Percentiles rank a stretch among this genome's conserved stretches.
phyloP scores from a whole-genome alignment of 139 green algal species.

The Auxenochlorella pyrenoidosa region DNA sequence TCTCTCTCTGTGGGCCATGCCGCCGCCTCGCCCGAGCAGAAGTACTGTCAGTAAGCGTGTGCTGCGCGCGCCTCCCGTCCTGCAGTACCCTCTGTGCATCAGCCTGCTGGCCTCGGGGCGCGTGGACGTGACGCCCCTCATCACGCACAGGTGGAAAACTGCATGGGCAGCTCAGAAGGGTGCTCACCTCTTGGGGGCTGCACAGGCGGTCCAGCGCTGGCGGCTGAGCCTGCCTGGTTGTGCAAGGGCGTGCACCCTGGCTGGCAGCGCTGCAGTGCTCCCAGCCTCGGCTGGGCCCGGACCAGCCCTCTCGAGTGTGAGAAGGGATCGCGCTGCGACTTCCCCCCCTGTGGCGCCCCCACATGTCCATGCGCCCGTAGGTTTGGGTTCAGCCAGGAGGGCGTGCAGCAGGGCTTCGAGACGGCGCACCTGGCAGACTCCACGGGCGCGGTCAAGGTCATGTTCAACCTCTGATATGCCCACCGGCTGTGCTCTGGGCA shows the following conservation, averaged over 20 bases:
- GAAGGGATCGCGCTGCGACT: neutral
- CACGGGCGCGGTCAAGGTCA: constrained; percentile 67
- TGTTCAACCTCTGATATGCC: constrained; percentile 58
- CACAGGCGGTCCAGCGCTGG: too few species aligned
- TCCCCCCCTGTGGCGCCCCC: neutral
- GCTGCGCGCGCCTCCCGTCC: neutral
- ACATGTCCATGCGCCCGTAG: neutral
- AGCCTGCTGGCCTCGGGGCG: constrained; percentile 49
- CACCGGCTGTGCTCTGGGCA: too few species aligned
- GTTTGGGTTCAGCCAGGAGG: constrained; percentile 56
- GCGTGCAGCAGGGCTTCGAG: constrained; percentile 58
- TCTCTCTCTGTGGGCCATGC: too few species aligned
- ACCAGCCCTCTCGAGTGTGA: neutral
- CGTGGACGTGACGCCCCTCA: constrained; percentile 67
- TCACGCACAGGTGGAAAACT: constrained; percentile 54
- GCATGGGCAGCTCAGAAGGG: neutral
- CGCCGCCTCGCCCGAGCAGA: too few species aligned
- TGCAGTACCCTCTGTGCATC: constrained; percentile 53
- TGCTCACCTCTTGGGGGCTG: too few species aligned
- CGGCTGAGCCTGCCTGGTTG: too few species aligned
- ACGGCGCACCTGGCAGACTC: constrained; percentile 49
- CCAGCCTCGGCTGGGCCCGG: neutral
- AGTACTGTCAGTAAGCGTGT: too few species aligned
- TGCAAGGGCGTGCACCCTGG: neutral
- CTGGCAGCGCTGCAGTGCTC: neutral